A percentile compares a stretch with the other conserved stretches of the same genome.
These are phyloP conservation scores for Raphanus sativus DNA, from an alignment of 345 rosid genomes.

Conservation along the genomic window DNA sequence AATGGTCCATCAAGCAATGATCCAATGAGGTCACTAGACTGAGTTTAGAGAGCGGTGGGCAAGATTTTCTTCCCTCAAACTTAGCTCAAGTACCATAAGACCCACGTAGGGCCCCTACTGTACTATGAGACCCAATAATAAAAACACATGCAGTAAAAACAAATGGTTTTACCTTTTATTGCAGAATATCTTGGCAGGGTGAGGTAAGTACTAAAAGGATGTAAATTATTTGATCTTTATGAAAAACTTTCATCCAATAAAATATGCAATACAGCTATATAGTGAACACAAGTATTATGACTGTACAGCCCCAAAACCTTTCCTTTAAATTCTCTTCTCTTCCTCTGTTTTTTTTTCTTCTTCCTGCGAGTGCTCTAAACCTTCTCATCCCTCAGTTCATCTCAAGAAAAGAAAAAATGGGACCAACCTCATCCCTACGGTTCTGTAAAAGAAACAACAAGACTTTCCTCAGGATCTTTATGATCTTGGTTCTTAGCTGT, in stretches of 20 bases:
- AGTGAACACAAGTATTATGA: constrained; percentile 38
- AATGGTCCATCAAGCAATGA: constrained; percentile 51
- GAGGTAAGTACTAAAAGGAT: neutral
- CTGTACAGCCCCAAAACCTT: constrained; percentile 57
- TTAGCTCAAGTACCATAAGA: constrained; percentile 35
- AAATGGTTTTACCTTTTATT: constrained; percentile 28
- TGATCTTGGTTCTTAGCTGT: constrained; percentile 59
- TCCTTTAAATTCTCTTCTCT: constrained; percentile 68
- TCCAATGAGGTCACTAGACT: constrained; percentile 32
- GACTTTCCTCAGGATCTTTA: constrained; percentile 47
- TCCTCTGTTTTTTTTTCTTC: constrained; percentile 42
- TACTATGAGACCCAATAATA: constrained; percentile 22
- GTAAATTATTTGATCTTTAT: constrained; percentile 34
- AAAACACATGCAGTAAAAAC: constrained; percentile 30
- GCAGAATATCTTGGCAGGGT: constrained; percentile 12
- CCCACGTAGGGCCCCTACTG: constrained; percentile 57
- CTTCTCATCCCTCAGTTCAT: constrained; percentile 16
- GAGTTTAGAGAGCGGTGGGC: constrained; percentile 18
- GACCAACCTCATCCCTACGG: constrained; percentile 41
- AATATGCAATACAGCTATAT: constrained; percentile 29
- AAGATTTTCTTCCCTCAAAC: constrained; percentile 36
- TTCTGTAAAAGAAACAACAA: constrained; percentile 48
- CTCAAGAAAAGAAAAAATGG: constrained; percentile 46
- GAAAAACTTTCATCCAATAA: constrained; percentile 33
- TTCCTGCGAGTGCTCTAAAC: constrained; percentile 38